phyloP scores from a whole-genome alignment of 129 eudicot species.

The carrot (Daucus carota) region DNA sequence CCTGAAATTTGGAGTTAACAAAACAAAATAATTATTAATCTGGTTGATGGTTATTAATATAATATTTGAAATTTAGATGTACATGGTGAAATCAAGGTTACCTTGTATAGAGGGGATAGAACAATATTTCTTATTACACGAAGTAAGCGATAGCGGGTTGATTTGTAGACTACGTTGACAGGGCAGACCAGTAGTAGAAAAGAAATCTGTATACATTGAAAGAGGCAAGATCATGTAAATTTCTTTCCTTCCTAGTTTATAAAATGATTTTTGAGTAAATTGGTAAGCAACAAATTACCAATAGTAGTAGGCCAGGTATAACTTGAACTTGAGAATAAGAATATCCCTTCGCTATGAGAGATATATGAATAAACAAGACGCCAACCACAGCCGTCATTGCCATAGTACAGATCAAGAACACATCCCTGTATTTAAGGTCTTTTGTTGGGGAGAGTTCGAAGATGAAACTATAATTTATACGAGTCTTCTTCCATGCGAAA shows the following conservation, averaged over 20 bases:
- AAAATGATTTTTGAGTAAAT: neutral
- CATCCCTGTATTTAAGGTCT: conserved; percentile 80
- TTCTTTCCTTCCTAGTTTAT: neutral
- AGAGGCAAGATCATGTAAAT: neutral
- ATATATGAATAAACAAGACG: conserved; percentile 63
- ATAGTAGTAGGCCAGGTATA: conserved; percentile 66
- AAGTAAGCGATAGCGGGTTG: conserved; percentile 72
- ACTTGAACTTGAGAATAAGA: conserved; percentile 59
- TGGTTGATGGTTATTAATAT: neutral
- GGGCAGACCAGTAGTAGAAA: conserved; percentile 69
- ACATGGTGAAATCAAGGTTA: neutral
- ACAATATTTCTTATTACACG: conserved; percentile 67
- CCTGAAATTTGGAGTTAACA: conserved; percentile 15
- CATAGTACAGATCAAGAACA: conserved; percentile 73
- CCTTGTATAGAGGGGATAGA: conserved; percentile 85
- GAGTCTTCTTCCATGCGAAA: conserved; percentile 73
- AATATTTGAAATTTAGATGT: neutral
- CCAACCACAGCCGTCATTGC: conserved; percentile 81
- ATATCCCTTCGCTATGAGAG: conserved; percentile 62
- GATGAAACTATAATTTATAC: conserved; percentile 81
- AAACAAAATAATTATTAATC: neutral
- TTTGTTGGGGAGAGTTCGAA: conserved; percentile 61
- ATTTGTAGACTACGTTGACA: conserved; percentile 55
- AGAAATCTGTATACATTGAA: conserved; percentile 36
- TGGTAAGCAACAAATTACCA: conserved; percentile 44